phyloP scores from a whole-genome alignment of 352 stramenopile genomes.

The Globisporangium takayamanum region DNA sequence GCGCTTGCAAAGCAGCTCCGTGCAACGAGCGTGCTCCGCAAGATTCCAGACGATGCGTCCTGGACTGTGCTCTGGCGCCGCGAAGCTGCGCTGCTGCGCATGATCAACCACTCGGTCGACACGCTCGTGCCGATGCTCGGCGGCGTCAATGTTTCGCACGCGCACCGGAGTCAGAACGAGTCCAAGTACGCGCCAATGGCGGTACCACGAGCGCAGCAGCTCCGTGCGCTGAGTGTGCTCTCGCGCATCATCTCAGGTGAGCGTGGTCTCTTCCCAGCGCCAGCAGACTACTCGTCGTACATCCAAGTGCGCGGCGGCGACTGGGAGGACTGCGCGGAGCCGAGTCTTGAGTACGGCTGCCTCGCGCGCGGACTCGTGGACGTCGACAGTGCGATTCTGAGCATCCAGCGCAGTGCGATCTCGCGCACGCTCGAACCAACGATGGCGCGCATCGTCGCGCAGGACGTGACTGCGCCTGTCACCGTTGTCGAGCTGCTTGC shows the following conservation, averaged over 20 bases:
- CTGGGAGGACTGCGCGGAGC: conserved; percentile 37
- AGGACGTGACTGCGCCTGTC: conserved; percentile 45
- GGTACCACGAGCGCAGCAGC: conserved; percentile 30
- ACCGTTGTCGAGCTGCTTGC: conserved; percentile 30
- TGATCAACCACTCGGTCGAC: conserved; percentile 36
- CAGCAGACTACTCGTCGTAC: conserved; percentile 41
- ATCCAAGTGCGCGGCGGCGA: conserved; percentile 31
- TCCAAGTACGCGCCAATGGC: conserved; percentile 23
- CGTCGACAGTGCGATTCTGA: conserved; percentile 32
- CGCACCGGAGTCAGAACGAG: conserved; percentile 32
- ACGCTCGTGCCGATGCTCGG: conserved; percentile 41
- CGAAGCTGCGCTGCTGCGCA: conserved; percentile 29
- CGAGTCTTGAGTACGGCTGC: conserved; percentile 49
- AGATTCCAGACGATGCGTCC: conserved; percentile 46
- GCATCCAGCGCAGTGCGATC: conserved; percentile 32
- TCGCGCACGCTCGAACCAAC: conserved; percentile 33
- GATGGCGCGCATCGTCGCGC: conserved; percentile 44
- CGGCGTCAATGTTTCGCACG: conserved; percentile 52
- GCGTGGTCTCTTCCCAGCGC: conserved; percentile 41
- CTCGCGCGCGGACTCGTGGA: conserved; percentile 45
- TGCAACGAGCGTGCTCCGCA: conserved; percentile 21
- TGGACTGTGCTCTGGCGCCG: conserved; percentile 49
- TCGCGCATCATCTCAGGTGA: conserved; percentile 37
- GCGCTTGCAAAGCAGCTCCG: conserved; percentile 39
- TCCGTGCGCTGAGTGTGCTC: conserved; percentile 32